Base-by-base conservation (phyloP, 768 basidiomycete genomes). In the Crassisporium funariophilum region DNA sequence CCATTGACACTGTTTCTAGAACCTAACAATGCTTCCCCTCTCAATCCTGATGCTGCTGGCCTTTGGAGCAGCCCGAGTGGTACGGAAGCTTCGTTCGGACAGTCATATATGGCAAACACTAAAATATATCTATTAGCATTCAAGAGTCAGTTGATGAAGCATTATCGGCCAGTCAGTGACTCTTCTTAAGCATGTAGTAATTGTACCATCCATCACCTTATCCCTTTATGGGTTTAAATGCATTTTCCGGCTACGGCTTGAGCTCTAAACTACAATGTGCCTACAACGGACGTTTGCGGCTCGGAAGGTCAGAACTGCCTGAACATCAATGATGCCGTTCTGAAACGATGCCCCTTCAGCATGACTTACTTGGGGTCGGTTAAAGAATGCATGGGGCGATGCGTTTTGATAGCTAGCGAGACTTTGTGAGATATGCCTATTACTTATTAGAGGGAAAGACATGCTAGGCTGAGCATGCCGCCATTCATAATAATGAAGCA, bases 1-100 rank as follows among this genome's bases (percentile, higher is more conserved):
- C 49, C 59, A 39, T 42, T 16, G 42, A 24, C 29, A 27, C 39
- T 13, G 31, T 46, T 21, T 38, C 24, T 57, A 91, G 92, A 95
- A 66, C 93, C 92, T 20, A 95, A 95, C 74, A 95, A 94, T 62
- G 88, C 86, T 12, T 94, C 91, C 5, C 93, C 93, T 5, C 70
- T 95, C 47, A 95, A 95, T 62, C 73, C 84, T 5, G 92, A 95
- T 54, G 93, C 93, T 2, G 88, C 92, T 3, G 75, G 77, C 13
- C 70, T 93, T 16, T 95, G 93, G 93, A 77, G 74, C 52, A 75
- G 77, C 27, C 77, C 82, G n/a, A 79, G 80, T 52, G 81, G 88
- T 84, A 60, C 33, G 76, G 53, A 24, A 15, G 34, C 7, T 36
- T 25, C 12, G 20, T 38, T 44, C 29, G 15, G 20, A 27, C 13